phyloP scores from a whole-genome alignment of 176 grass and related monocot genomes.

The Aegilops bicornis region DNA sequence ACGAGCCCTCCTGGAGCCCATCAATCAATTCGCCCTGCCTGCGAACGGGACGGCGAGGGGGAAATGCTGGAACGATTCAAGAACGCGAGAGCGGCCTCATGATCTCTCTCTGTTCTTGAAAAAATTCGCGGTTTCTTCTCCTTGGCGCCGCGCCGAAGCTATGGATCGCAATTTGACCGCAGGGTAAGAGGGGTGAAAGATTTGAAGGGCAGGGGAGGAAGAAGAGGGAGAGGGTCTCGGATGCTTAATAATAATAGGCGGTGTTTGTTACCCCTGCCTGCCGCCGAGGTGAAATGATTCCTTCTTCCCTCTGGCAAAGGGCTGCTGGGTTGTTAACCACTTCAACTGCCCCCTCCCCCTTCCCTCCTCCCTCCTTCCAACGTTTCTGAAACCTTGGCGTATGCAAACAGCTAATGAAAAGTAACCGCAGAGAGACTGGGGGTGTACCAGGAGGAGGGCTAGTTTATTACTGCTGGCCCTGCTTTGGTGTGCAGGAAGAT shows the following conservation, averaged over 20 bases:
- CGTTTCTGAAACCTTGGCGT: slow-evolving; percentile 48
- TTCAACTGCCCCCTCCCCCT: slow-evolving; percentile 23
- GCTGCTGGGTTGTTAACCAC: slow-evolving; percentile 60
- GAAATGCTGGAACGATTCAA: slow-evolving; percentile 8
- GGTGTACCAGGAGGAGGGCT: slow-evolving; percentile 30
- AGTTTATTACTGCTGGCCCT: slow-evolving; percentile 53
- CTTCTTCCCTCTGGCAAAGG: slow-evolving; percentile 43
- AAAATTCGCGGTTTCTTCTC: too few species aligned
- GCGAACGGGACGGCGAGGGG: not conserved
- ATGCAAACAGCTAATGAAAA: slow-evolving; percentile 51
- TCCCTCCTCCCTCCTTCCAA: slow-evolving; percentile 6
- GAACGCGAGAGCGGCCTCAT: slow-evolving; percentile 14
- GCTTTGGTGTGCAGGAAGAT: slow-evolving; percentile 52
- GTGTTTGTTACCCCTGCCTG: slow-evolving; percentile 54
- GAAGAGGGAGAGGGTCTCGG: slow-evolving; percentile 23
- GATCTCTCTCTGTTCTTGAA: not conserved
- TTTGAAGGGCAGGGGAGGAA: slow-evolving; percentile 42
- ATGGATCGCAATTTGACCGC: slow-evolving; percentile 47
- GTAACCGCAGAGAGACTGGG: not conserved
- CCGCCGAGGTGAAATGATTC: slow-evolving; percentile 58
- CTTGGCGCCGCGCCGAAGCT: not conserved
- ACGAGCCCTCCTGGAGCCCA: slow-evolving; percentile 11
- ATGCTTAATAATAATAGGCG: not conserved
- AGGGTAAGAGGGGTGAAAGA: slow-evolving; percentile 40
- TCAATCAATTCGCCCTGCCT: slow-evolving; percentile 25